Base-by-base conservation (phyloP, 2,329 filamentous ascomycete species). In the Aspergillus ustus region DNA sequence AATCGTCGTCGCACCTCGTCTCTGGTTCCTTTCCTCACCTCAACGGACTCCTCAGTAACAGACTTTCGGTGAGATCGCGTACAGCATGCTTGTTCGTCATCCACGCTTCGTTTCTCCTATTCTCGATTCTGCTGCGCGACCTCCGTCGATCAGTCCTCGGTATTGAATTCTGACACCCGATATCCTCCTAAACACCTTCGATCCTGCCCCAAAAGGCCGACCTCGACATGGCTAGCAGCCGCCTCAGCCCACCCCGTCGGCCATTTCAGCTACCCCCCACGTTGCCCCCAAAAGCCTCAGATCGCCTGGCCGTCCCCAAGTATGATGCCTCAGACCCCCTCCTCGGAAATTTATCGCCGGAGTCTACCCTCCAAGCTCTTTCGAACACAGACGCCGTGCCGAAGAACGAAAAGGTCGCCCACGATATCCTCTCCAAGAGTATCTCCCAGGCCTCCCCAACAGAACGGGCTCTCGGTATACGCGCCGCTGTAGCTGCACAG, bases 401-500 rank as follows among this genome's bases (percentile, higher is more conserved):
- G 7, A 73, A 71, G n/a, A 74, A 77, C 50, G 74, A 74, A 64
- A 65, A 71, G 58, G 69, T 69, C 22, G 73, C 77, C 13, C 73
- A 80, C 56, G 75, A 78, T 68, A 72, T 78, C 31, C 71, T 83
- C 17, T 71, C 75, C 31, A 75, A 77, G 52, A 85, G 84, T 72
- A 85, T 88, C 65, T 80, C 83, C 2, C 78, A 80, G 61, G 84
- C 85, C 11, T 85, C 85, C 2, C 74, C 79, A 1, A 80, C 83
- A 11, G 85, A 89, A 73, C 80, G 85, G 66, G 84, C 84, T 31
- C 75, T 88, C 63, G 87, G 85, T 7, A 81, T 83, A 56, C 81
- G 85, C 64, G 86, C 87, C 28, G 86, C 86, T 29, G 78, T 85
- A 69, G 83, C 83, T 28, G 85, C 85, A 29, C 81, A 88, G 69